Base-by-base conservation (phyloP, 2,329 filamentous ascomycete genomes). In the Fusarium nurragi region DNA sequence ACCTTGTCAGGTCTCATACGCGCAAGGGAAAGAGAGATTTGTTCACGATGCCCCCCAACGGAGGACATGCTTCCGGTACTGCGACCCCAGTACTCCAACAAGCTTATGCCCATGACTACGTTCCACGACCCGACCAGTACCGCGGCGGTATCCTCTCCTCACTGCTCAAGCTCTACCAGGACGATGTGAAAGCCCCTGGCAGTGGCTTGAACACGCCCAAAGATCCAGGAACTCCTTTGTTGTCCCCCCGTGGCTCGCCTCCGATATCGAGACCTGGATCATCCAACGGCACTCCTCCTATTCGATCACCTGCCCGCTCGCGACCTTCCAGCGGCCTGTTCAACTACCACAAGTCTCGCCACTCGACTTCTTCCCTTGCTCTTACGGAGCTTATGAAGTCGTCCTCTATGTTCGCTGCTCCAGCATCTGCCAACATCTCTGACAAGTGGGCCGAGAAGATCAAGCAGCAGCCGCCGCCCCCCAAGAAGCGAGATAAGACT, bases 101-200 rank as follows among this genome's bases (percentile, higher is more conserved):
- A 21, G 84, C 86, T 39, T 83, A 86, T 54, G 72, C 71, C 14
- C 75, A 79, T 41, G 78, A 80, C 53, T 92, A 91, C 71, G 85
- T 91, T 18, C 87, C 89, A 40, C 82, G 83, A 38, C 91, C 91
- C 6, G 78, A 82, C 21, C 85, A 89, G 63, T 94, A 92, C 74
- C 86, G 88, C 46, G 89, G 88, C 26, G 91, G 92, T 26, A 86
- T 94, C 43, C 79, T 96, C 2, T 88, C 89, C 4, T 89, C 88
- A 0, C 79, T 96, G 0, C 79, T 95, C 46, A 91, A 89, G 74
- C 81, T 93, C 11, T 89, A 92, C 71, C 83, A 87, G 57, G 80
- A 86, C 60, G 80, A 81, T 41, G 73, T 69, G 67, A 68, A 70
- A 56, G 68, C 67, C 58, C 77, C 72, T 14, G 76, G 72, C 51